Evolutionary conservation across 257 asterid genomes (phyloP).

Genomic region (Solanum tacnaense): DNA sequence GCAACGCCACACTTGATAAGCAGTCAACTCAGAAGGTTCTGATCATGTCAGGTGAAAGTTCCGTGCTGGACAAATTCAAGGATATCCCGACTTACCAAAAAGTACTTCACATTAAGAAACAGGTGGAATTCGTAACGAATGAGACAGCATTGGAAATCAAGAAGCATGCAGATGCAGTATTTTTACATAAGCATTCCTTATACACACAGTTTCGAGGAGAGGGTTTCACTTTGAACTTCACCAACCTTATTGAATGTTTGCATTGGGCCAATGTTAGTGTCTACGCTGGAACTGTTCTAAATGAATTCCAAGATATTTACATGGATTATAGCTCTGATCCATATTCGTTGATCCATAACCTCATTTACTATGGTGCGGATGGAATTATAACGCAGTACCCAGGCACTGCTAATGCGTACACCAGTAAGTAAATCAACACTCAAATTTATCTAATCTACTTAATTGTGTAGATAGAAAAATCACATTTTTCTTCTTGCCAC

Average conservation of each 20-base stretch:
- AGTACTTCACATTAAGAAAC: background rate
- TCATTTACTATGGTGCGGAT: slow-evolving; percentile 32
- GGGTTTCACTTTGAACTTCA: slow-evolving; percentile 32
- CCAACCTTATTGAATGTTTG: slow-evolving; percentile 41
- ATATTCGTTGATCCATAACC: slow-evolving; percentile 53
- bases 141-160: slow-evolving; percentile 51
- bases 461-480: background rate
- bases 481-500: background rate
- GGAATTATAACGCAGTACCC: slow-evolving; percentile 73
- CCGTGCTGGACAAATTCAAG: background rate
- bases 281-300: slow-evolving; percentile 50
- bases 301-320: slow-evolving; percentile 58
- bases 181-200: slow-evolving; percentile 42
- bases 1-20: background rate
- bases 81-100: background rate
- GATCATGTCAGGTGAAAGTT: background rate
- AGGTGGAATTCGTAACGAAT: slow-evolving; percentile 15
- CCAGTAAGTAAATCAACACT: slow-evolving; percentile 37
- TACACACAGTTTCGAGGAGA: slow-evolving; percentile 24
- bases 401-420: slow-evolving; percentile 46
- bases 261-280: slow-evolving; percentile 76
- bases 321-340: slow-evolving; percentile 77
- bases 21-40: background rate
- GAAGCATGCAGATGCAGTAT: slow-evolving; percentile 70
- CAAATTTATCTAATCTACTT: background rate